Evolutionary conservation across 352 stramenopile species (phyloP).

Genomic region (Phytophthora chlamydospora): DNA sequence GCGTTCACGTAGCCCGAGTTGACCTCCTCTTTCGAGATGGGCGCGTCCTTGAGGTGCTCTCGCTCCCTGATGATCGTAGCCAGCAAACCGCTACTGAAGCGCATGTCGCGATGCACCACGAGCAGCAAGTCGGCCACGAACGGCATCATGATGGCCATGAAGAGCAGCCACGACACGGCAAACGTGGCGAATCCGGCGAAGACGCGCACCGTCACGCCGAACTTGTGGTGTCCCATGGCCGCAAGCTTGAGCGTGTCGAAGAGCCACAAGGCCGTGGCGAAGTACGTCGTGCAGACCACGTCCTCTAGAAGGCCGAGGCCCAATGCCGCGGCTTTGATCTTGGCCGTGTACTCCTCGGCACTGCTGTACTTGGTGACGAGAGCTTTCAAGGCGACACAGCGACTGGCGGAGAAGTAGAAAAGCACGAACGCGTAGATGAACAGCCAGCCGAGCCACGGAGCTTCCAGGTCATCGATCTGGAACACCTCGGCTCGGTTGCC

Average conservation of each 20-base stretch:
- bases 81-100: constrained; percentile 38
- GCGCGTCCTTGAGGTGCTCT: constrained; percentile 38
- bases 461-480: constrained; percentile 1
- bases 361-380: constrained; percentile 29
- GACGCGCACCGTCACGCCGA: neutral
- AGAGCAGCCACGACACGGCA: constrained; percentile 15
- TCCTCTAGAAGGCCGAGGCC: constrained; percentile 29
- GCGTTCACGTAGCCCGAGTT: constrained; percentile 21
- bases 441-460: constrained; percentile 22
- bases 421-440: constrained; percentile 29
- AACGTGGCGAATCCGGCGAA: constrained; percentile 14
- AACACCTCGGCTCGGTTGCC: constrained; percentile 5
- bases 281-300: constrained; percentile 39
- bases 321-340: constrained; percentile 24
- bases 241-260: constrained; percentile 22
- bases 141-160: constrained; percentile 26
- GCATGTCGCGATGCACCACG: constrained; percentile 26
- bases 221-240: constrained; percentile 1
- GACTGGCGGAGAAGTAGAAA: constrained; percentile 26
- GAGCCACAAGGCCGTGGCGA: constrained; percentile 24
- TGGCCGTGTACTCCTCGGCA: constrained; percentile 4
- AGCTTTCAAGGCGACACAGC: constrained; percentile 22
- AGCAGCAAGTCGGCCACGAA: constrained; percentile 34
- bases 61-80: constrained; percentile 33
- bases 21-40: constrained; percentile 22